phyloP scores from a whole-genome alignment of 2,329 filamentous ascomycete genomes.

The Scytalidium sp. region DNA sequence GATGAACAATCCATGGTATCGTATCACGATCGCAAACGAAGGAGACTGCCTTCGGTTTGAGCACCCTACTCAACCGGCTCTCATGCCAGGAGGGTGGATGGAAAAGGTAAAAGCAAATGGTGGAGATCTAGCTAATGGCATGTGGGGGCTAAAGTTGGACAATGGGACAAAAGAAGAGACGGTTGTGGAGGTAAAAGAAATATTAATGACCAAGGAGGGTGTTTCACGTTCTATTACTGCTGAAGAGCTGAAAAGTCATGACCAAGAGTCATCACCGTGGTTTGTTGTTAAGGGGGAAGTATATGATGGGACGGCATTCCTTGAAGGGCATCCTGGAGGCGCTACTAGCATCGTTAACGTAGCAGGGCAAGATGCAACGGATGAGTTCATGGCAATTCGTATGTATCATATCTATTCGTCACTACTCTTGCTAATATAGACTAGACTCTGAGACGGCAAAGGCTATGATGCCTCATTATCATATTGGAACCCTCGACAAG shows the following conservation, averaged over 20 bases:
- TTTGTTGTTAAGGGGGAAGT: slow-evolving; percentile 88
- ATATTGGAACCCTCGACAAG: slow-evolving; percentile 74
- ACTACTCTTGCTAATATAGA: slow-evolving; percentile 22
- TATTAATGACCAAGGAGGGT: slow-evolving; percentile 73
- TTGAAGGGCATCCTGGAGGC: slow-evolving; percentile 82
- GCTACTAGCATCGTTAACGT: slow-evolving; percentile 79
- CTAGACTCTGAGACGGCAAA: slow-evolving; percentile 89
- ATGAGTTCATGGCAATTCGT: slow-evolving; percentile 93
- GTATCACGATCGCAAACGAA: slow-evolving; percentile 72
- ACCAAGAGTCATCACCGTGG: slow-evolving; percentile 67
- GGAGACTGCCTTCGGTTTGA: slow-evolving; percentile 69
- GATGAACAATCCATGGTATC: slow-evolving; percentile 98
- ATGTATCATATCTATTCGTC: slow-evolving; percentile 36
- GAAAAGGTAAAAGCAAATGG: slow-evolving; percentile 81
- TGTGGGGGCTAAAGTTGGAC: slow-evolving; percentile 74
- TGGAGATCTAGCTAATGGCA: slow-evolving; percentile 75
- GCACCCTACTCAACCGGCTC: slow-evolving; percentile 79
- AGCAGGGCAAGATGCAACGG: slow-evolving; percentile 77
- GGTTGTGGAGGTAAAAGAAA: slow-evolving; percentile 56
- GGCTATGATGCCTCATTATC: slow-evolving; percentile 81
- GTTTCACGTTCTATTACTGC: slow-evolving; percentile 62
- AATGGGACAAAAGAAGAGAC: slow-evolving; percentile 44
- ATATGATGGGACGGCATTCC: slow-evolving; percentile 78
- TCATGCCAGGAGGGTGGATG: slow-evolving; percentile 88
- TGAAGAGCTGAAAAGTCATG: slow-evolving; percentile 69